Evolutionary conservation across 495 filamentous ascomycete species (phyloP).

Genomic region (Alectoria sarmentosa): DNA sequence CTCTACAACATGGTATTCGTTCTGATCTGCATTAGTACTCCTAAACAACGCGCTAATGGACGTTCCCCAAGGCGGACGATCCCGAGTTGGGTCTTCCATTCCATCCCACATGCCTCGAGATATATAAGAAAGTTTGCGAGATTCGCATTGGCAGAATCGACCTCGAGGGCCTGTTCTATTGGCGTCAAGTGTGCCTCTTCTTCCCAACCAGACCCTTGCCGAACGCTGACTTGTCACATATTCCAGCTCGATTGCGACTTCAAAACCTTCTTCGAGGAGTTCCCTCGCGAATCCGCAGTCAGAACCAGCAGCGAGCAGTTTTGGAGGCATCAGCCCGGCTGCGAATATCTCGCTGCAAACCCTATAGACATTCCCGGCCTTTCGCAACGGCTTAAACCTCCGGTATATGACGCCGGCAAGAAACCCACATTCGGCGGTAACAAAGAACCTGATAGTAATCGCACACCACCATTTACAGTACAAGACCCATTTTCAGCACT

Average conservation of each 20-base stretch:
- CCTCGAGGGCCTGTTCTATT: not conserved
- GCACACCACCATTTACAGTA: not conserved
- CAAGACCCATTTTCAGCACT: not conserved
- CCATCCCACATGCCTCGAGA: conserved; percentile 8
- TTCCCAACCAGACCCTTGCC: no score
- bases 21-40: not conserved
- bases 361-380: conserved; percentile 3
- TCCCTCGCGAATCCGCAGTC: conserved; percentile 4
- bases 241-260: not conserved
- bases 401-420: not conserved
- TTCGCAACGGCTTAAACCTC: not conserved
- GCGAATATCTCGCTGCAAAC: conserved; percentile 10
- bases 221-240: not conserved
- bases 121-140: conserved; percentile 4
- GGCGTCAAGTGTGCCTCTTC: not conserved
- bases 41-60: not conserved
- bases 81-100: not conserved
- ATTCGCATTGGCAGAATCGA: not conserved
- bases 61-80: not conserved
- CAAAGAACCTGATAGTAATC: not conserved
- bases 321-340: not conserved
- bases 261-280: not conserved
- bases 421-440: not conserved
- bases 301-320: not conserved
- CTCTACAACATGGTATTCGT: not conserved